Evolutionary conservation across 148 eudicot species (phyloP).

Genomic region (Oxyria digyna): DNA sequence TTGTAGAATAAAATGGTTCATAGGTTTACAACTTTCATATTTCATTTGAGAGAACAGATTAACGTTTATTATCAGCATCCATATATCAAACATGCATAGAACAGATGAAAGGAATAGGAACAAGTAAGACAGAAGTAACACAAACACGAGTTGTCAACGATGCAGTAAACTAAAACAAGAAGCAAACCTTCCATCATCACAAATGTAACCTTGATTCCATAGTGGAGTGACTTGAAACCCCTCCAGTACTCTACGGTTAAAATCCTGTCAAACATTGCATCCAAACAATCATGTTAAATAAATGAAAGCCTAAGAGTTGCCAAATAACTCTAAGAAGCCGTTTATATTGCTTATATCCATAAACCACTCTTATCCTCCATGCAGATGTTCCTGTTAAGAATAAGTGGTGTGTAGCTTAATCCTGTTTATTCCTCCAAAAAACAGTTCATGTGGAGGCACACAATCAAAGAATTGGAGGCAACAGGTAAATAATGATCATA

Average conservation of each 20-base stretch:
- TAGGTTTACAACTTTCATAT: background rate
- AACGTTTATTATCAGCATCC: background rate
- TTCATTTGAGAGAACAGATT: background rate
- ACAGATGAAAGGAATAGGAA: background rate
- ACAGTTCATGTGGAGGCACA: background rate
- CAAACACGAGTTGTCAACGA: background rate
- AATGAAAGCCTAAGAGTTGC: background rate
- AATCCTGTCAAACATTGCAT: conserved; percentile 38
- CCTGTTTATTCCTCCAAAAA: background rate
- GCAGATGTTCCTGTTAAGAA: background rate
- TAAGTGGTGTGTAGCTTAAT: background rate
- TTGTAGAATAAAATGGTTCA: background rate
- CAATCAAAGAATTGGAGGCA: background rate
- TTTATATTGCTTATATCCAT: background rate
- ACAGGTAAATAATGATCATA: background rate
- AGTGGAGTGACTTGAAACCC: conserved; percentile 92
- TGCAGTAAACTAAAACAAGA: background rate
- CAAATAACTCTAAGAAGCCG: background rate
- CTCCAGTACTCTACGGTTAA: conserved; percentile 49
- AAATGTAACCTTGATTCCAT: conserved; percentile 84
- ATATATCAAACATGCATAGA: background rate
- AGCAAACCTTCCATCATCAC: conserved; percentile 82
- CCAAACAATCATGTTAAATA: background rate
- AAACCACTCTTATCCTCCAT: background rate
- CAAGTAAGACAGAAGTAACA: background rate